Evolutionary conservation across 2,329 filamentous ascomycete genomes (phyloP), one percentile per base, ranked within the genome.

Genomic region (Diaporthe velutina): DNA sequence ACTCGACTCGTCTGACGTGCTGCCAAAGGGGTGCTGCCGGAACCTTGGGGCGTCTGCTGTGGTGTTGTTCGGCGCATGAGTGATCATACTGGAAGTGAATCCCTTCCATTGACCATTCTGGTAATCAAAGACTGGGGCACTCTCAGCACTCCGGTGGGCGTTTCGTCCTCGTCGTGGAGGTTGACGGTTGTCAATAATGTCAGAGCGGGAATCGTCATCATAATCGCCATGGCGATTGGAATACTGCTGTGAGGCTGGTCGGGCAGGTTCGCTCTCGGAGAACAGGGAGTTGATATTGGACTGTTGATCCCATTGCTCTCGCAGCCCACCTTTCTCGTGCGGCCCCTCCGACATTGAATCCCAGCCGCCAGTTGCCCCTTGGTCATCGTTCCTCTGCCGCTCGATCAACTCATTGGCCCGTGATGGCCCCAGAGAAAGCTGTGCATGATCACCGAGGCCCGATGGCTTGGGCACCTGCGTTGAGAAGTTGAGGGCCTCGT

Each of bases 251-350:
- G 74, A 52, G 42, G 52, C 70, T 30, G 75, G 66, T 30, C 73
- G 71, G 28, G 55, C 64, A 35, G 66, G 64, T 15, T 73, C 52
- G 30, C 66, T 75, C 25, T 75, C 75, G 4, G 75, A 76, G 25
- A 76, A 76, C 22, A 76, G 50, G 2, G 75, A 75, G 25, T 73
- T 42, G 22, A 76, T 61, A 28, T 72, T 76, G 25, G 75, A 76
- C 38, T 76, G 75, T 38, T 76, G 73, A 15, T 76, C 75, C 75
- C 75, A 76, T 35, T 57, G 66, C 64, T 75, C 73, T 35, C 60
- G 57, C 25, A 76, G 60, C 28, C 70, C 73, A 17, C 57, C 74
- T 35, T 52, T 68, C n/a, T 70, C 64, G 22, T 64, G 58, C 28
- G 52, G 42, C 8, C 45, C 72, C 15, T 71, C 60, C 10, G 73